phyloP scores from a whole-genome alignment of 768 basidiomycete species.

The Hygrophorus pudorinus region DNA sequence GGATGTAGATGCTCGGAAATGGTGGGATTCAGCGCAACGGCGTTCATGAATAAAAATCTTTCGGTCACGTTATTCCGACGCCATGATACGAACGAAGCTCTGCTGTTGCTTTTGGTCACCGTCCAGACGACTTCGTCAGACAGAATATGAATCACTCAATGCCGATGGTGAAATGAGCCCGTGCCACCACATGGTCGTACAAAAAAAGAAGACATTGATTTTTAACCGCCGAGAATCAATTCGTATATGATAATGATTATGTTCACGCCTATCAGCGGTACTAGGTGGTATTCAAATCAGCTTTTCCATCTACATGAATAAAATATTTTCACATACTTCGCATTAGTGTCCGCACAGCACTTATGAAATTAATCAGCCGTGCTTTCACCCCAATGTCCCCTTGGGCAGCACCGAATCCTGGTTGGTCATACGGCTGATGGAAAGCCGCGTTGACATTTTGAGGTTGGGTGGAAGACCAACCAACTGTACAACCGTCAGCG shows the following conservation, averaged over 20 bases:
- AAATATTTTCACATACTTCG: slow-evolving; percentile 60
- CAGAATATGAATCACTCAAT: slow-evolving; percentile 63
- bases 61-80: too few relatives aligned
- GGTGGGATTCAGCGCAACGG: slow-evolving; percentile 37
- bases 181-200: neutral
- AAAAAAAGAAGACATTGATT: neutral
- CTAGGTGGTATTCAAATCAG: slow-evolving; percentile 27
- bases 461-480: slow-evolving; percentile 70
- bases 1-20: slow-evolving; percentile 44
- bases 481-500: slow-evolving; percentile 42
- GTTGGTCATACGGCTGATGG: slow-evolving; percentile 61
- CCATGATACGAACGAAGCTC: neutral
- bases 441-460: slow-evolving; percentile 47
- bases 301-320: slow-evolving; percentile 2
- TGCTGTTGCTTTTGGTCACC: slow-evolving; percentile 59
- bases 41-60: slow-evolving; percentile 25
- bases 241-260: slow-evolving; percentile 83
- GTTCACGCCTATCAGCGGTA: slow-evolving; percentile 87
- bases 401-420: slow-evolving; percentile 40
- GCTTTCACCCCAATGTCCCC: slow-evolving; percentile 71
- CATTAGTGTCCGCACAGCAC: slow-evolving; percentile 94
- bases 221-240: slow-evolving; percentile 47
- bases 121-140: slow-evolving; percentile 59
- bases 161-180: neutral
- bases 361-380: slow-evolving; percentile 83